These are phyloP conservation scores for Phytophthora pinifolia DNA, from an alignment of 352 stramenopile species.

Conservation along the genomic window DNA sequence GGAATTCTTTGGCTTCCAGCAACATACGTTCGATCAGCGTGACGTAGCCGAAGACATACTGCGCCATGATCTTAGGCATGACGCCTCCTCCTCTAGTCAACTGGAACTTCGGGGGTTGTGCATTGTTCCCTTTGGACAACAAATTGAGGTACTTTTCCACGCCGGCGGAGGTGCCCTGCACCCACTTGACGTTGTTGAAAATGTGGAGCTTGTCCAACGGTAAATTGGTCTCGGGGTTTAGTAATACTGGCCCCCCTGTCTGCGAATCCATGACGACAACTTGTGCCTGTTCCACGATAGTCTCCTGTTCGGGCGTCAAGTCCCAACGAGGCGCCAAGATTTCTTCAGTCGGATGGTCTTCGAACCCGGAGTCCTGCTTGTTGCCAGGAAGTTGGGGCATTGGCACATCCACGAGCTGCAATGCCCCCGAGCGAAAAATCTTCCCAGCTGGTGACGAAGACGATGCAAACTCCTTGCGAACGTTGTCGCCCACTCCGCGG, in stretches of 20 bases:
- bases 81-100: slow-evolving; percentile 53
- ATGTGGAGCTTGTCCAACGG: slow-evolving; percentile 24
- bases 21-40: slow-evolving; percentile 55
- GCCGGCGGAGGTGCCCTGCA: slow-evolving; percentile 57
- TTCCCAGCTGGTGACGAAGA: slow-evolving; percentile 13
- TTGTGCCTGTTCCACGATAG: slow-evolving; percentile 17
- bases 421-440: slow-evolving; percentile 19
- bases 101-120: slow-evolving; percentile 23
- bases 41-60: slow-evolving; percentile 53
- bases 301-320: slow-evolving; percentile 19
- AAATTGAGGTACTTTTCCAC: slow-evolving; percentile 51
- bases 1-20: slow-evolving; percentile 39
- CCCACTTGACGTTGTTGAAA: slow-evolving; percentile 42
- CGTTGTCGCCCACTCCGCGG: slow-evolving; percentile 15
- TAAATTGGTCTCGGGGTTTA: slow-evolving; percentile 16
- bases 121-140: slow-evolving; percentile 2
- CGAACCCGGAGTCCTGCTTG: slow-evolving; percentile 21
- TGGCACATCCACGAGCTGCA: slow-evolving; percentile 21
- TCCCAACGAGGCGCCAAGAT: slow-evolving; percentile 16
- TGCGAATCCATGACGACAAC: slow-evolving; percentile 33
- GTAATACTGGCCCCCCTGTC: slow-evolving; percentile 31
- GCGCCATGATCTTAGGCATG: slow-evolving; percentile 46
- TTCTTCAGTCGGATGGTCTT: slow-evolving; percentile 2
- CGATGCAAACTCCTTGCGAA: slow-evolving; percentile 15
- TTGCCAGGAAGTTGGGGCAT: slow-evolving; percentile 23